Evolutionary conservation across 2,329 filamentous ascomycete genomes (phyloP), one percentile per base, ranked within the genome.

Genomic region (Monilinia fructigena): DNA sequence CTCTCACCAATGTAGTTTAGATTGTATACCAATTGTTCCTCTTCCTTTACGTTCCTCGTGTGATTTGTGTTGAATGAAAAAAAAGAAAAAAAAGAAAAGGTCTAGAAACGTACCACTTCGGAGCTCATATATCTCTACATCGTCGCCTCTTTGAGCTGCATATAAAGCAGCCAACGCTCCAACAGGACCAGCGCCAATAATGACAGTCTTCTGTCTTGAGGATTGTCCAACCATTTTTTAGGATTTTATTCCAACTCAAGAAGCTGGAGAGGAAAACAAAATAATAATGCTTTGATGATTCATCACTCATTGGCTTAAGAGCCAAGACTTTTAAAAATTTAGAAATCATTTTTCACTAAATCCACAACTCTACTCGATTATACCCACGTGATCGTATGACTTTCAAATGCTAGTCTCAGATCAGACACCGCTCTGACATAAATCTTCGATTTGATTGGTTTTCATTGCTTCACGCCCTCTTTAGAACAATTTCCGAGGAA

Each of bases 61-160:
- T 50, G 16, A 12, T 26, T 38, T 38, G n/a, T 8, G 38, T 38
- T 8, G 31, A 35, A 35, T 5, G 31, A 35, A 58, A 68, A 66
- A 52, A 58, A 53, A 58, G 67, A 63, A 23, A 53, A 82, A 86
- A 52, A 35, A 7, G 31, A 5, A 55, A 82, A 86, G 48, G 35
- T 26, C 18, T 48, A 28, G 50, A 55, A 55, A 73, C 74, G 77
- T 83, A 97, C 95, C 95, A 81, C 89, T 87, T 76, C 95, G 86
- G 72, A 99, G 81, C 79, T 99, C 95, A 78, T 98, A 99, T 60
- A 99, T 84, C 77, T 97, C 93, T 42, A 99, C 95, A 74, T 94
- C 82, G 77, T 96, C 88, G 54, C 93, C 95, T 77, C 94, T 84
- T 72, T 89, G 86, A 4, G 95, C 94, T 64, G 95, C 94, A 80